Conservation (phyloP, 73 alveolate species). For the Paramecium sexaurelia region DNA sequence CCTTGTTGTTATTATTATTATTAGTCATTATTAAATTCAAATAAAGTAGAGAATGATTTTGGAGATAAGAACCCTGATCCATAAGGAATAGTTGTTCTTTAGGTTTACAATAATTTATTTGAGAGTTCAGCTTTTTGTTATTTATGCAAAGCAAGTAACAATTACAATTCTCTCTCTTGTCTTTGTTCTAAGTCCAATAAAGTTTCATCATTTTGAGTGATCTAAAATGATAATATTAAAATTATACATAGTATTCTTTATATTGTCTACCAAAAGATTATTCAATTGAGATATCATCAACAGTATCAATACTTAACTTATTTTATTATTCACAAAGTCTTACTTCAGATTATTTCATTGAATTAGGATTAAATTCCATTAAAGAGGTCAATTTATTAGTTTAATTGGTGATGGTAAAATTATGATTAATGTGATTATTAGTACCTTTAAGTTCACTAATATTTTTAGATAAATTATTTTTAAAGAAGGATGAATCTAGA, state of each 20-base stretch:
- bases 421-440: background rate
- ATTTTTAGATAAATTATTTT: background rate
- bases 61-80: slow-evolving; percentile 13
- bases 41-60: background rate
- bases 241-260: slow-evolving; percentile 11
- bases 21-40: background rate
- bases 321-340: background rate
- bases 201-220: slow-evolving; percentile 51
- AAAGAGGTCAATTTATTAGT: background rate
- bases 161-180: slow-evolving; percentile 24
- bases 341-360: background rate
- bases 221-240: background rate
- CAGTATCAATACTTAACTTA: slow-evolving; percentile 47
- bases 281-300: slow-evolving; percentile 9
- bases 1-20: background rate
- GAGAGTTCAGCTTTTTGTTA: background rate
- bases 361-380: background rate
- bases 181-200: slow-evolving; percentile 7
- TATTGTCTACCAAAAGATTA: background rate
- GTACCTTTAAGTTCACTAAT: background rate
- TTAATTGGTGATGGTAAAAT: background rate
- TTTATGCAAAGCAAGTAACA: background rate
- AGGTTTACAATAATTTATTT: background rate
- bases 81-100: background rate
- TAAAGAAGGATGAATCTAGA: slow-evolving; percentile 32